Base-by-base conservation (phyloP, 306 rosid genomes). In the Hylodesmum podocarpum region DNA sequence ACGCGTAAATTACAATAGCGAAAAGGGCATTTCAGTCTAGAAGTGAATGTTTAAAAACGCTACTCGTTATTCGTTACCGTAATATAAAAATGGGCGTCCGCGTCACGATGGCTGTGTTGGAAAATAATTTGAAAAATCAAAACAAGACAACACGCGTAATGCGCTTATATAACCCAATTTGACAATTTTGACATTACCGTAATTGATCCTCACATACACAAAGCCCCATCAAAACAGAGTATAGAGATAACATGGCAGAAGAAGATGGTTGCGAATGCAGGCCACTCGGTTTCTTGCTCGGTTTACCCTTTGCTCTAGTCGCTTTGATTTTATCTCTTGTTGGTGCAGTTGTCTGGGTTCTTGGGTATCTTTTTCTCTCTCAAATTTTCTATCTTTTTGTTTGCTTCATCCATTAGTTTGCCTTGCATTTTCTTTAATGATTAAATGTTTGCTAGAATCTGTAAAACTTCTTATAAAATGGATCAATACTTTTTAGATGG, bases 271-370 rank as follows among this genome's bases (percentile, higher is more conserved):
- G 97, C 81, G 90, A 81, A 65, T 94, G 98, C 84, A 89, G 90
- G 79, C 97, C 97, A 11, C 74, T 91, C 47, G 98, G 97, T 24
- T 91, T 94, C 87, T 80, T 91, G 73, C 37, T 94, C 57, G 98
- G 98, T 16, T 80, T 94, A 33, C 97, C 98, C 15, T 94, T 94
- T 58, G 94, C 97, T 3, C 43, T 94, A 16, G 22, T 90, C 51
- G 94, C 96, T 3, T 65, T 91, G 79, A 40, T 90, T 37, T 51
- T 94, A 19, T 89, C 97, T 2, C 77, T 86, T 0, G 64, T 91
- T 0, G 97, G 98, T 6, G 97, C 96, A 0, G 82, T 94, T 36
- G 37, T 94, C n/a, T 94, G 97, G 97, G 11, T 90, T 76, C 9
- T 94, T 6, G 96, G 96, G 97, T 91, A 29, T 0, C 29, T 13